Conservation (phyloP, 2,329 filamentous ascomycete species). For the Talaromyces piceae region DNA sequence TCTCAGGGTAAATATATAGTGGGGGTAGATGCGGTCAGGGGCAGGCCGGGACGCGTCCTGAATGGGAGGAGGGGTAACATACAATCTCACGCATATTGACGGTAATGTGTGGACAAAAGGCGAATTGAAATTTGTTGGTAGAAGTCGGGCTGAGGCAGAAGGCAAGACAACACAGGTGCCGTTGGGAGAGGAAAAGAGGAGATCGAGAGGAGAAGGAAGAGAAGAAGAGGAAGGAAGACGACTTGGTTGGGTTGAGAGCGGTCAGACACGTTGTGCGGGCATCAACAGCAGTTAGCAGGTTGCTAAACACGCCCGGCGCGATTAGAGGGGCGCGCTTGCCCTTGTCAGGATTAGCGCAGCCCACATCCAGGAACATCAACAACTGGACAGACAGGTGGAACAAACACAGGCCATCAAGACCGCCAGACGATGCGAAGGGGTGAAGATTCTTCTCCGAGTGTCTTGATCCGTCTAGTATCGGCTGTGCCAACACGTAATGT, state of each 20-base stretch:
- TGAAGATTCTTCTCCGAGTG: too few species aligned
- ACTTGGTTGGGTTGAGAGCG: constrained; percentile 14
- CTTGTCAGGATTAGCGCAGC: constrained; percentile 16
- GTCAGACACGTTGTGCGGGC: constrained; percentile 22
- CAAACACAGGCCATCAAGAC: neutral
- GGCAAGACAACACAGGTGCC: neutral
- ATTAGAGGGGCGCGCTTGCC: constrained; percentile 2
- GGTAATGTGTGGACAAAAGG: neutral
- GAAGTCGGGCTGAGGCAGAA: neutral
- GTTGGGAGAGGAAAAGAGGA: neutral
- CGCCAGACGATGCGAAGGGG: too few species aligned
- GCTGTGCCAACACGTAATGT: too few species aligned
- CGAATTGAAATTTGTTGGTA: constrained; percentile 13
- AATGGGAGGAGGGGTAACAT: constrained; percentile 34
- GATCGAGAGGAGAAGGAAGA: constrained; percentile 10
- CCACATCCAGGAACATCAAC: constrained; percentile 1
- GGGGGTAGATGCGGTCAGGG: constrained; percentile 22
- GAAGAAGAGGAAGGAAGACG: constrained; percentile 12
- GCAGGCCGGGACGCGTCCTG: constrained; percentile 29
- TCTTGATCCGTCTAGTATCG: too few species aligned
- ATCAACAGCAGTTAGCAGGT: constrained; percentile 27
- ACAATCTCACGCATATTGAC: constrained; percentile 68
- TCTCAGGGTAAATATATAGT: constrained; percentile 20
- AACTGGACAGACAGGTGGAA: neutral
- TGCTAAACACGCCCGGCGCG: too few species aligned